These are phyloP conservation scores for Eucalyptus regnans DNA, from an alignment of 345 rosid genomes.

Conservation along the genomic window DNA sequence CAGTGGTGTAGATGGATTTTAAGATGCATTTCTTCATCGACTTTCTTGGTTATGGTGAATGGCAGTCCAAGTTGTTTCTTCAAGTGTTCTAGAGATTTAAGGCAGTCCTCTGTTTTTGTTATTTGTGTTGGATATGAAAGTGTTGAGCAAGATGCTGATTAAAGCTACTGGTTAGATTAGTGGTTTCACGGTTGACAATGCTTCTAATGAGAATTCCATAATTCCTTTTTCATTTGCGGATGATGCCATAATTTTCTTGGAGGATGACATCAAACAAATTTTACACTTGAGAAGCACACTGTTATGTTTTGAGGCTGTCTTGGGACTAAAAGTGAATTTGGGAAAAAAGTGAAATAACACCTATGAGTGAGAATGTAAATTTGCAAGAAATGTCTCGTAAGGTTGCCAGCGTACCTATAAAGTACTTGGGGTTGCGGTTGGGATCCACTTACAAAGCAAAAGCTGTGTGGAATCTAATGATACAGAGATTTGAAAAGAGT, in stretches of 20 bases:
- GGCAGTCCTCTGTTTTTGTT: neutral
- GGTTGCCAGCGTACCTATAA: neutral
- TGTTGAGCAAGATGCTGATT: neutral
- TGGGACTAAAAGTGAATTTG: neutral
- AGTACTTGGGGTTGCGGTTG: neutral
- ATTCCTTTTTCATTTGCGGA: neutral
- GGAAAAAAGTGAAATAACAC: neutral
- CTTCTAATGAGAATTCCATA: rapidly evolving
- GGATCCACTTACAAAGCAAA: neutral
- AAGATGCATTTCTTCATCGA: neutral
- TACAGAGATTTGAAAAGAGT: neutral
- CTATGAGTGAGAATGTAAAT: neutral
- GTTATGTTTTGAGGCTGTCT: neutral
- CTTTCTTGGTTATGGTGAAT: neutral
- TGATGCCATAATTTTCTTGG: neutral
- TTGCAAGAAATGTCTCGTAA: neutral
- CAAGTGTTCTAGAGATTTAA: neutral
- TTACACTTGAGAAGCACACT: neutral
- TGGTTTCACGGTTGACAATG: neutral
- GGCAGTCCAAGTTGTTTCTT: neutral
- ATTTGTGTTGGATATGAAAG: neutral
- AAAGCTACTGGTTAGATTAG: neutral
- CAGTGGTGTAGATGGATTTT: neutral
- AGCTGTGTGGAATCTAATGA: neutral
- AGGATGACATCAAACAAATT: neutral